Evolutionary conservation across 2,329 filamentous ascomycete species (phyloP).

Genomic region (Pyrenophora graminea): DNA sequence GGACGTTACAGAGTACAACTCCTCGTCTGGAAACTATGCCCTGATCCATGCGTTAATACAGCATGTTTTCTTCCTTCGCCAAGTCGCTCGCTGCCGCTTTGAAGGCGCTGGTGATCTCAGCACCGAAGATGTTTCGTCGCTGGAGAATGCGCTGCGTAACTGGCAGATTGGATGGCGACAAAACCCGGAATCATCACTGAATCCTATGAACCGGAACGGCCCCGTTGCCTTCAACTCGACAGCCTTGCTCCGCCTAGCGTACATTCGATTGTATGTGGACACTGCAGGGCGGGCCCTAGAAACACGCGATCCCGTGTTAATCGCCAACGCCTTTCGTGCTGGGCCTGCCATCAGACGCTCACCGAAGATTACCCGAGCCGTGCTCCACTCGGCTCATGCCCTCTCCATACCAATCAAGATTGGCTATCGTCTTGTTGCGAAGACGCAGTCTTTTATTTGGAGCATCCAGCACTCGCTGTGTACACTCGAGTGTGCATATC

Average conservation of each 20-base stretch:
- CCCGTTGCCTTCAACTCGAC: slow-evolving; percentile 70
- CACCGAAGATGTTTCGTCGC: slow-evolving; percentile 47
- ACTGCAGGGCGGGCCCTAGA: slow-evolving; percentile 67
- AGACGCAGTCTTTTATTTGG: slow-evolving; percentile 48
- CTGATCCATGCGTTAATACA: slow-evolving; percentile 74
- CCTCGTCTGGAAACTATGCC: slow-evolving; percentile 65
- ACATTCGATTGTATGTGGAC: slow-evolving; percentile 69
- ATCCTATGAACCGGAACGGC: slow-evolving; percentile 60
- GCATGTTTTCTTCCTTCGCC: slow-evolving; percentile 71
- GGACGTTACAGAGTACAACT: slow-evolving; percentile 39
- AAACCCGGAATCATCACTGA: slow-evolving; percentile 49
- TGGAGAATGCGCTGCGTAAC: slow-evolving; percentile 51
- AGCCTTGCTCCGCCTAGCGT: slow-evolving; percentile 63
- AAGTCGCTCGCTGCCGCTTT: slow-evolving; percentile 47
- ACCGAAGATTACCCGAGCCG: slow-evolving; percentile 64
- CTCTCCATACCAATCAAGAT: slow-evolving; percentile 68
- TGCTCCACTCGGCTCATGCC: slow-evolving; percentile 70
- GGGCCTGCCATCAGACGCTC: slow-evolving; percentile 64
- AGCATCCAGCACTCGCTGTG: slow-evolving; percentile 48
- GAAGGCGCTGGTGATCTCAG: slow-evolving; percentile 40
- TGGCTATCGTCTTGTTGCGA: slow-evolving; percentile 47
- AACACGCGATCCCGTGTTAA: slow-evolving; percentile 64
- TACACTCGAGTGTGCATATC: slow-evolving; percentile 47
- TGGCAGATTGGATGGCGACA: slow-evolving; percentile 49
- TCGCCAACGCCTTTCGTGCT: slow-evolving; percentile 64